Conservation (phyloP, 805 yeast species). For the Spathaspora sp. region DNA sequence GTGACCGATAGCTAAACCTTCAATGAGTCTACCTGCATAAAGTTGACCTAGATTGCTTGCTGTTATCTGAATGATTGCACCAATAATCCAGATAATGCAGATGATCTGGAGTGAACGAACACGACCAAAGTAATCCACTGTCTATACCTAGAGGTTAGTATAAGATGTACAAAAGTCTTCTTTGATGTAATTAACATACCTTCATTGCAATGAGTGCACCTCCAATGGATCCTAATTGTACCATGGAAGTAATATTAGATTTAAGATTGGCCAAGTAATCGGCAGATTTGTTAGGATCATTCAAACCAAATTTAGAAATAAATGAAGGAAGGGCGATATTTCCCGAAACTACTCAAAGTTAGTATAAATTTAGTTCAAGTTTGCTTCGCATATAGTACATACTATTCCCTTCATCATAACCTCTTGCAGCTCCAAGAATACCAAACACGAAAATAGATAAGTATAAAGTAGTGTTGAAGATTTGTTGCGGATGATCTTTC, state of each 20-base stretch:
- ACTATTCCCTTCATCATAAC: constrained; percentile 50
- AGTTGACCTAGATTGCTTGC: constrained; percentile 43
- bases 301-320: constrained; percentile 37
- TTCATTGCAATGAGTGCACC: constrained; percentile 35
- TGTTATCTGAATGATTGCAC: constrained; percentile 45
- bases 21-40: constrained; percentile 50
- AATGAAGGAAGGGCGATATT: constrained; percentile 41
- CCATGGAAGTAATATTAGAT: constrained; percentile 55
- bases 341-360: constrained; percentile 28
- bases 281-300: constrained; percentile 30
- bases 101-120: constrained; percentile 41
- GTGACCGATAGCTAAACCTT: constrained; percentile 52
- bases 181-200: neutral
- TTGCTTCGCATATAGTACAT: neutral
- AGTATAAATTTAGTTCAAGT: neutral
- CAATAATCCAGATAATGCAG: constrained; percentile 42
- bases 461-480: constrained; percentile 43
- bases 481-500: constrained; percentile 30
- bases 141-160: constrained; percentile 20
- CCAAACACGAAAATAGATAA: constrained; percentile 47
- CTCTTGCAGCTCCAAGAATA: constrained; percentile 51
- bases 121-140: constrained; percentile 49
- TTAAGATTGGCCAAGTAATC: constrained; percentile 38
- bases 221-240: constrained; percentile 50
- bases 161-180: too few species aligned